Percentiles rank a stretch among this genome's conserved stretches.
Evolutionary conservation across 495 filamentous ascomycete species (phyloP).

Genomic region (Hypoxylon fuscum): DNA sequence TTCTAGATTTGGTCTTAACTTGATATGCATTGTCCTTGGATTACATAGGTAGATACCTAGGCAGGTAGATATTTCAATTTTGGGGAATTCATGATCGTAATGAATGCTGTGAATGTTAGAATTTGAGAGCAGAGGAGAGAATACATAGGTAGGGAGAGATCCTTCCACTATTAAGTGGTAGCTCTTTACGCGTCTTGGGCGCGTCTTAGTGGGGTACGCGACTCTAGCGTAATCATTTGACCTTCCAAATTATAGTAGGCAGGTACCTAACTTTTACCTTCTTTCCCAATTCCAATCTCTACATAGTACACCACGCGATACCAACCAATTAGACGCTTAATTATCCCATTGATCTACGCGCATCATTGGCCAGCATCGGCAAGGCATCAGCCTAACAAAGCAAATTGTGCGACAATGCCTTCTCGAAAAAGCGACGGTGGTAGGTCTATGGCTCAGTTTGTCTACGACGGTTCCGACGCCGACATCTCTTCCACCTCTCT

Average conservation of each 20-base stretch:
- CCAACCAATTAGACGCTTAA: no score
- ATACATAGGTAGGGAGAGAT: neutral
- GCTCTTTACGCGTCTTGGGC: slow-evolving; percentile 38
- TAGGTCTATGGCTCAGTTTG: slow-evolving; percentile 53
- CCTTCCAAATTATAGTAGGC: neutral
- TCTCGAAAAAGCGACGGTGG: slow-evolving; percentile 49
- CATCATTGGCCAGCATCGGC: neutral
- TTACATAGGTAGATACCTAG: no score
- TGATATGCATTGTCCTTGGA: no score
- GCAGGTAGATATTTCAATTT: no score
- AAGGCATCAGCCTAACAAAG: no score
- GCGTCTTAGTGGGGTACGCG: slow-evolving; percentile 37
- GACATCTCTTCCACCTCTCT: slow-evolving; percentile 35
- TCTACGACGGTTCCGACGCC: slow-evolving; percentile 48
- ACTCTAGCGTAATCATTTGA: slow-evolving; percentile 1
- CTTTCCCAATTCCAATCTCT: neutral
- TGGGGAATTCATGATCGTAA: no score
- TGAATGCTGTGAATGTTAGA: no score
- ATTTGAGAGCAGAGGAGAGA: neutral
- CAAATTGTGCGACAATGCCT: no score
- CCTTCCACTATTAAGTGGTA: no score
- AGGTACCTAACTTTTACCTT: neutral
- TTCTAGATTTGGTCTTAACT: no score
- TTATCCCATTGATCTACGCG: no score
- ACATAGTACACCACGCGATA: no score